Evolutionary conservation across 2,329 filamentous ascomycete species (phyloP), one percentile per base, ranked within the genome.

Genomic region (Hypomyces perniciosus): DNA sequence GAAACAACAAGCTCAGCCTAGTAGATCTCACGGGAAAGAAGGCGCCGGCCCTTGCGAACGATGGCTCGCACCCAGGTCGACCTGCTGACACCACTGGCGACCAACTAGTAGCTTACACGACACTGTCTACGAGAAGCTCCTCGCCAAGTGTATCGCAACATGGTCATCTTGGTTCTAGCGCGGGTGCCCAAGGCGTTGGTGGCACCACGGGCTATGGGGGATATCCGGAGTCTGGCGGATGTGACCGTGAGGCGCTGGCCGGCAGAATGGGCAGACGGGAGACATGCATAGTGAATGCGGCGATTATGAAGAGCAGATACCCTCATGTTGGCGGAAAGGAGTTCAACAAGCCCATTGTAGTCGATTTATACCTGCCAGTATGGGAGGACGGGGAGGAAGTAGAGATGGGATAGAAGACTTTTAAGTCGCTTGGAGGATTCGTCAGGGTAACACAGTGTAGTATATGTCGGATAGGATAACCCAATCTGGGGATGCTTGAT

Each of bases 281-380:
- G 70, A 93, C 88, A 1, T 91, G 84, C 62, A 72, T 95, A 48
- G 78, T 93, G 58, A 95, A 95, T 68, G 87, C 87, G 29, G 83
- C 88, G 20, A 83, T 91, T 55, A 79, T 86, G 75, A 82, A 81
- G 40, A 83, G 76, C 26, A 83, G 79, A 54, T 84, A 81, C 68
- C 84, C 84, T 45, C 82, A 86, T 56, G 60, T 59, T 1, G 76
- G 73, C 2, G 81, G 81, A 12, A 87, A 84, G 65, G 75, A 68
- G 54, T 83, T 87, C 68, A 83, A 91, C 67, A 88, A 90, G 63
- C 85, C 89, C 20, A 85, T 95, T 57, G 84, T 95, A n/a, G 83
- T 95, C 9, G 88, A 95, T 63, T 62, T 95, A 30, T 82, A 90
- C 57, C 70, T 93, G 54, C 84, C 85, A 0, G 72, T 84, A 6